Conservation (phyloP, 345 rosid species). For the Eucalyptus pauciflora region DNA sequence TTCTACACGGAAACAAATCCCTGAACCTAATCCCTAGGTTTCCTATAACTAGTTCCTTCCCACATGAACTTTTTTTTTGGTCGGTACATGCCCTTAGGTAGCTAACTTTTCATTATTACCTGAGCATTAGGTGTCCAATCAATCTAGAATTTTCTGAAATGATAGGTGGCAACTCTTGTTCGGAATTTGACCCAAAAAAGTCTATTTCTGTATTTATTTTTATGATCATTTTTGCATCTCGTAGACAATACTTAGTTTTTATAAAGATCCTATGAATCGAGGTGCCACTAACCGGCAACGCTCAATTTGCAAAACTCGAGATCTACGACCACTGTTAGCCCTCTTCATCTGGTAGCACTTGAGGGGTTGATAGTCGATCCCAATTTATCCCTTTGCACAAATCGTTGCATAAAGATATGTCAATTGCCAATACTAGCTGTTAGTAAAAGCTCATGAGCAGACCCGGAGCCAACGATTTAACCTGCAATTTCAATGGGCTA, state of each 20-base stretch:
- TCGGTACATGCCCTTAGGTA: no score
- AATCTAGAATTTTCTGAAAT: not conserved
- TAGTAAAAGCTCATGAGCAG: not conserved
- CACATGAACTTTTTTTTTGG: no score
- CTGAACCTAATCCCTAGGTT: no score
- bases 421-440: not conserved
- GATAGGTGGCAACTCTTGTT: not conserved
- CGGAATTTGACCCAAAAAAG: not conserved
- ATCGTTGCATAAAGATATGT: not conserved
- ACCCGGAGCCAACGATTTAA: not conserved
- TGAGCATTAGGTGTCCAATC: not conserved
- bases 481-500: not conserved
- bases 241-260: not conserved
- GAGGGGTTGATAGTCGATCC: not conserved
- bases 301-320: not conserved
- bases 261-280: not conserved
- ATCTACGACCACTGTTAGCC: not conserved
- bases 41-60: not conserved
- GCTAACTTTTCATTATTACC: no score
- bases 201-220: no score
- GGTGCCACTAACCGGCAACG: not conserved
- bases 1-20: no score
- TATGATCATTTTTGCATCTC: not conserved
- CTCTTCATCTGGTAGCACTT: not conserved
- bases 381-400: not conserved